Conservation (phyloP, 2,329 filamentous ascomycete genomes). For the Cladosporium sp. region DNA sequence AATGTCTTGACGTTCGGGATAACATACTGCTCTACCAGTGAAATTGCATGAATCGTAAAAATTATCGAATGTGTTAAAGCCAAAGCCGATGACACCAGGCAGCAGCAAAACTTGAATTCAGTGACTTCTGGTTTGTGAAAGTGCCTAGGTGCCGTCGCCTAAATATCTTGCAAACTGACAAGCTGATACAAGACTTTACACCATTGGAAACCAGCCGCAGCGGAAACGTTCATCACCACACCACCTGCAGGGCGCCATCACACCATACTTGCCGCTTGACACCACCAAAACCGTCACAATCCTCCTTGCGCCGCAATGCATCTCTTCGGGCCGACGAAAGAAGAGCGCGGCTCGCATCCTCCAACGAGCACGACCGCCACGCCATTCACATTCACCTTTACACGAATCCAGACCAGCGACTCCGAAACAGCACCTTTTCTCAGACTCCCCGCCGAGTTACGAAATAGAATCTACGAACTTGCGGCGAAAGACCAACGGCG, state of each 20-base stretch:
- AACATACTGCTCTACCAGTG: not conserved
- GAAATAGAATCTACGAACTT: conserved; percentile 32
- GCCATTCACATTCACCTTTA: not conserved
- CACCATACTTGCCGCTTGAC: not conserved
- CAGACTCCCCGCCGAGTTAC: conserved; percentile 33
- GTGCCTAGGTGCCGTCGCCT: not conserved
- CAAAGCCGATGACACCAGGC: not conserved
- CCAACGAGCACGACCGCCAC: not conserved
- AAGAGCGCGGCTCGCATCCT: not conserved
- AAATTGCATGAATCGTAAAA: not conserved
- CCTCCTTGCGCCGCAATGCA: not conserved
- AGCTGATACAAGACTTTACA: not conserved
- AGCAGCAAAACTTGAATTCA: not conserved
- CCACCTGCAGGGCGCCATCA: not conserved
- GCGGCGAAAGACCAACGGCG: conserved; percentile 14
- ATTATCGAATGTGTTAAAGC: not conserved
- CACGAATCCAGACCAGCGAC: not conserved
- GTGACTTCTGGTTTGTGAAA: not conserved
- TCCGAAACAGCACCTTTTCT: conserved; percentile 26
- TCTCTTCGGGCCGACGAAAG: not conserved
- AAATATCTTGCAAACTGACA: not conserved
- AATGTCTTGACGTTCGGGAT: no score
- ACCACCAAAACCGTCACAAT: not conserved
- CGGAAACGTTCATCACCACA: not conserved
- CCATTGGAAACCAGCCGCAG: not conserved